phyloP scores from a whole-genome alignment of 305 asterid genomes.

The Solanum hybrid region DNA sequence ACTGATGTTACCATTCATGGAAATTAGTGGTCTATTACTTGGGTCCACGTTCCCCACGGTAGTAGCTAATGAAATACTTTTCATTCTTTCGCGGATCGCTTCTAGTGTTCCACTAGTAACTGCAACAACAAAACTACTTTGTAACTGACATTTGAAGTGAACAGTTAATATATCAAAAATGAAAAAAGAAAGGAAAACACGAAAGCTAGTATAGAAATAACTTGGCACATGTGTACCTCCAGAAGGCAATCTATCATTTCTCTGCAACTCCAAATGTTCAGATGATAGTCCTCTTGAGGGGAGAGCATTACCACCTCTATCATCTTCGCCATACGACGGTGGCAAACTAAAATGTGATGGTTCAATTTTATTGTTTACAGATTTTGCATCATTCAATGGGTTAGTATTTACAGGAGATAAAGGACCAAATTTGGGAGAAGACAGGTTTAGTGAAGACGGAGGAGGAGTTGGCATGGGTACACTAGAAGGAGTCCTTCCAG shows the following conservation, averaged over 20 bases:
- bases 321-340: slow-evolving; percentile 72
- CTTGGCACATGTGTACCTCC: slow-evolving; percentile 38
- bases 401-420: slow-evolving; percentile 70
- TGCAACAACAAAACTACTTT: slow-evolving; percentile 26
- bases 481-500: slow-evolving; percentile 95
- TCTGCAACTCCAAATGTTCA: slow-evolving; percentile 43
- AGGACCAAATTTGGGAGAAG: slow-evolving; percentile 65
- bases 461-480: slow-evolving; percentile 97
- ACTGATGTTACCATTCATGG: slow-evolving; percentile 43
- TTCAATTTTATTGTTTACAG: slow-evolving; percentile 45
- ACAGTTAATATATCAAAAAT: not conserved
- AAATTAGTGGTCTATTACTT: slow-evolving; percentile 49
- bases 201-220: slow-evolving; percentile 14
- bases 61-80: slow-evolving; percentile 87
- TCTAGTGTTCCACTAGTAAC: slow-evolving; percentile 82
- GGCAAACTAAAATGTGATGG: slow-evolving; percentile 77
- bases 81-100: slow-evolving; percentile 99
- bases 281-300: slow-evolving; percentile 33
- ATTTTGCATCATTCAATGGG: slow-evolving; percentile 46
- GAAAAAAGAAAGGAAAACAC: not conserved
- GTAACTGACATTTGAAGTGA: not conserved
- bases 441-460: slow-evolving; percentile 61
- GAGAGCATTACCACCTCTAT: slow-evolving; percentile 25
- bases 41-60: slow-evolving; percentile 54
- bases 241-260: slow-evolving; percentile 69